These are phyloP conservation scores for Suillus luteus DNA, from an alignment of 768 basidiomycete genomes.

Conservation along the genomic window DNA sequence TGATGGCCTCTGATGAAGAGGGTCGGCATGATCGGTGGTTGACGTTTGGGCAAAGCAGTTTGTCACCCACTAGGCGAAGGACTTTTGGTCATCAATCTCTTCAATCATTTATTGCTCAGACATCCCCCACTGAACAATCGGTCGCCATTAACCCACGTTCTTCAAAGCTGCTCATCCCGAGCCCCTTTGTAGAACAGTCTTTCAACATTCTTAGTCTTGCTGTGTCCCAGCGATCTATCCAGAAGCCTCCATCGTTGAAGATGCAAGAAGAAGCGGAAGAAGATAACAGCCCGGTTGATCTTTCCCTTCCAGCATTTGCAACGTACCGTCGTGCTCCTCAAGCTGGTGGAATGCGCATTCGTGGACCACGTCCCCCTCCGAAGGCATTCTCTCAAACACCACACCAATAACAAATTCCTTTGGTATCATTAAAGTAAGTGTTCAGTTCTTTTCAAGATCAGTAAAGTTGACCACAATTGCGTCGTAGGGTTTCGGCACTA, in stretches of 20 bases:
- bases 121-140: not conserved
- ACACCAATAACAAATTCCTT: not conserved
- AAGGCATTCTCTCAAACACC: conserved; percentile 3
- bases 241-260: not conserved
- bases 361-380: conserved; percentile 16
- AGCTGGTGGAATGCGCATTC: conserved; percentile 7
- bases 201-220: not conserved
- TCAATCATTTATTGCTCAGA: not conserved
- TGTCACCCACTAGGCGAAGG: conserved; percentile 14
- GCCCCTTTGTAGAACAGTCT: not conserved
- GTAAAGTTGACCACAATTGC: not conserved
- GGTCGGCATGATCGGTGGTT: conserved; percentile 9
- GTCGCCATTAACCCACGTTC: conserved; percentile 2
- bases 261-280: not conserved
- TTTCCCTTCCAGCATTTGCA: not conserved
- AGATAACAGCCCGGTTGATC: not conserved
- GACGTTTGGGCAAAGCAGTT: conserved; percentile 11
- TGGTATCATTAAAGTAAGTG: not conserved
- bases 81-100: conserved; percentile 13
- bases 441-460: too few species aligned
- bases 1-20: not conserved
- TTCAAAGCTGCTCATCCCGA: not conserved
- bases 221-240: not conserved
- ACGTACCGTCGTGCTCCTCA: not conserved
- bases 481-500: not conserved